Evolutionary conservation across 306 rosid species (phyloP).

Genomic region (Cucurbita pepo): DNA sequence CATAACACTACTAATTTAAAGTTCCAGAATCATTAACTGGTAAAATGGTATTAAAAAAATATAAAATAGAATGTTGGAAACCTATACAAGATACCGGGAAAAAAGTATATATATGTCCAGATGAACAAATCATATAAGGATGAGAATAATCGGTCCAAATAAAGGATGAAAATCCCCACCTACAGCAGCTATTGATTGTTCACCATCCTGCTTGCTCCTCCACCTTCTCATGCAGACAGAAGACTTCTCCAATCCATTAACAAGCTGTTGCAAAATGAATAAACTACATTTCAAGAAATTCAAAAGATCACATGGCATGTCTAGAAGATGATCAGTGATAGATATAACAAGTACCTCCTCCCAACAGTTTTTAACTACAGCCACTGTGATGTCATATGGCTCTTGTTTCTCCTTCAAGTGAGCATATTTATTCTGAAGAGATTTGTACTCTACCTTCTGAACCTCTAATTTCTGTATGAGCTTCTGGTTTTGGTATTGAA

Average conservation of each 20-base stretch:
- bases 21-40: neutral
- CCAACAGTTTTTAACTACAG: constrained; percentile 60
- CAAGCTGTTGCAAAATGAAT: constrained; percentile 32
- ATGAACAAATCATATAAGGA: too few relatives aligned
- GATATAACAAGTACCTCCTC: constrained; percentile 31
- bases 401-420: constrained; percentile 53
- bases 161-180: constrained; percentile 28
- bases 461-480: constrained; percentile 77
- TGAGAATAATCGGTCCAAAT: neutral
- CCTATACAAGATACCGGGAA: too few relatives aligned
- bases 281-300: constrained; percentile 12
- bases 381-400: constrained; percentile 43
- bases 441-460: constrained; percentile 59
- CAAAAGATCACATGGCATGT: neutral
- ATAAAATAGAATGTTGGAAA: too few relatives aligned
- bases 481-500: constrained; percentile 86
- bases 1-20: neutral
- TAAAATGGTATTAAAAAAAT: too few relatives aligned
- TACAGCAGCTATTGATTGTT: constrained; percentile 8
- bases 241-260: constrained; percentile 52
- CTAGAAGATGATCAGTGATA: neutral
- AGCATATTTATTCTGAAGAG: constrained; percentile 44
- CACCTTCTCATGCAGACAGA: constrained; percentile 34
- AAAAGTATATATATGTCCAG: too few relatives aligned
- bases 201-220: constrained; percentile 23